Evolutionary conservation across 2,329 filamentous ascomycete species (phyloP).

Genomic region (Leptographium procerum): DNA sequence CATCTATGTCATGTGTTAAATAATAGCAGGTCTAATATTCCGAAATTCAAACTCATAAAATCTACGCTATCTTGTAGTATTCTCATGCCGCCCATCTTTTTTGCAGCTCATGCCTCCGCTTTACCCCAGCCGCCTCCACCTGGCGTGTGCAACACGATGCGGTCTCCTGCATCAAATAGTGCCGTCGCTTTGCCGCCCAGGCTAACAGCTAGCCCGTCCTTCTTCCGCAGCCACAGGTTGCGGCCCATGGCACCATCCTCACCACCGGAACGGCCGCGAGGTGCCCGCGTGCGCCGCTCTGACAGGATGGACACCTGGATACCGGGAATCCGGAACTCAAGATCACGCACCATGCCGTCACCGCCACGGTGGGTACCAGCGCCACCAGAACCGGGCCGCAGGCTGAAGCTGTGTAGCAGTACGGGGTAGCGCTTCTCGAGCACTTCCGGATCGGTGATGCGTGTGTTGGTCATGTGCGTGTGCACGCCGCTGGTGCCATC

Average conservation of each 20-base stretch:
- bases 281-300: conserved; percentile 20
- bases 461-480: conserved; percentile 19
- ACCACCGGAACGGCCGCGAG: conserved; percentile 23
- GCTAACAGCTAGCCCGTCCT: not conserved
- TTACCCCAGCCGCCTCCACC: not conserved
- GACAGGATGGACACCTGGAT: conserved; percentile 24
- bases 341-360: conserved; percentile 20
- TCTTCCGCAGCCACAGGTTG: not conserved
- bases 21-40: no score
- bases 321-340: conserved; percentile 19
- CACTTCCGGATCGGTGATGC: conserved; percentile 19
- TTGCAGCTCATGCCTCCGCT: not conserved
- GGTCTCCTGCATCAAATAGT: not conserved
- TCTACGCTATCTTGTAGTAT: not conserved
- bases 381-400: conserved; percentile 19
- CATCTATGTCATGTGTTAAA: no score
- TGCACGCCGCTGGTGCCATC: conserved; percentile 16
- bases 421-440: conserved; percentile 23
- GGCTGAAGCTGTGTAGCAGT: conserved; percentile 18
- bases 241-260: conserved; percentile 8
- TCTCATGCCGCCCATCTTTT: no score
- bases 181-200: not conserved
- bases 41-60: not conserved
- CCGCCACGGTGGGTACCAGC: conserved; percentile 19
- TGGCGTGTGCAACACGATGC: not conserved